Base-by-base conservation (phyloP, 768 basidiomycete genomes). In the Naganishia kalamii region DNA sequence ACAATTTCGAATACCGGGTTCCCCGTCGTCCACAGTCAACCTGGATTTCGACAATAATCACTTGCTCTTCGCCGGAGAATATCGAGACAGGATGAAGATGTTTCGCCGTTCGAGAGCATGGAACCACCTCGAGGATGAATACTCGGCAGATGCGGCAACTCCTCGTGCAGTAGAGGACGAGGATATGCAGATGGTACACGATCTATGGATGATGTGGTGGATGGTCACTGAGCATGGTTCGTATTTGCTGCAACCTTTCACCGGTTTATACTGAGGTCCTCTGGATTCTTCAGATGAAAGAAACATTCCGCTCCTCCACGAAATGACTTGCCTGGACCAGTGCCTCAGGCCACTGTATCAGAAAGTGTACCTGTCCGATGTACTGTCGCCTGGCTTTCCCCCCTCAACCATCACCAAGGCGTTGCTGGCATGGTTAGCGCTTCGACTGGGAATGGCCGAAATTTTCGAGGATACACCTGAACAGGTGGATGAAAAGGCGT, bases 401-500 rank as follows among this genome's bases (percentile, higher is more conserved):
- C 33, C 66, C 32, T 74, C 75, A 33, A 75, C 75, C 7, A 69
- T 70, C 0, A 74, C 74, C 0, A 71, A 77, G 15, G 74, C 73
- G 1, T 63, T 80, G 11, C 72, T 69, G 1, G 54, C 73, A 0
- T 77, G 76, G 74, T 73, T 75, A 70, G 72, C 73, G 29, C 60
- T 32, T 25, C 62, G 66, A 50, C 68, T 70, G 49, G 60, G 25
- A 6, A 21, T 64, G 71, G 76, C 72, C 44, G 62, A 67, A 19
- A 61, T 65, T 0, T 59, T 63, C 11, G 72, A 71, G 37, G 75
- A 77, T 49, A 72, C 69, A 4, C 41, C 67, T 12, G 65, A 68
- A n/a, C 76, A 78, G 47, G 71, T 76, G n/a, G 80, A 79, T 43
- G 75, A 79, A 62, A 76, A 76, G 60, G 74, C 80, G 59, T 80